Percentiles rank a stretch among this genome's conserved stretches.
Conservation (phyloP, 2,329 filamentous ascomycete species). For the Diaporthe velutina region DNA sequence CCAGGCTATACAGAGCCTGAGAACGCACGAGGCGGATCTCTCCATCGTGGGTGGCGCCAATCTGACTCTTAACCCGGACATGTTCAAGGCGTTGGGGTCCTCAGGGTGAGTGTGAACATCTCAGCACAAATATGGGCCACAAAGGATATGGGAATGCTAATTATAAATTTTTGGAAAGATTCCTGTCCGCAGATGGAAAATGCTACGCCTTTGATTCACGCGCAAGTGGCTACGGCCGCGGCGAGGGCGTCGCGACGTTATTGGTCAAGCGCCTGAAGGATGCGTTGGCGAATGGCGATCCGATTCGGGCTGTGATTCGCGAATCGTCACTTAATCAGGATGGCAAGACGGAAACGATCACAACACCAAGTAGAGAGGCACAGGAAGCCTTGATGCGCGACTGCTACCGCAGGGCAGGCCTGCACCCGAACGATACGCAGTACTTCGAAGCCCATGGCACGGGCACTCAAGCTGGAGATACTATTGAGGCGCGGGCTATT, state of each 20-base stretch:
- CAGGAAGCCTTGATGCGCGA: slow-evolving; percentile 52
- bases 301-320: slow-evolving; percentile 46
- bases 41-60: slow-evolving; percentile 44
- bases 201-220: slow-evolving; percentile 18
- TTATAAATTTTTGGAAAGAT: too few species aligned
- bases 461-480: slow-evolving; percentile 7
- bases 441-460: slow-evolving; percentile 32
- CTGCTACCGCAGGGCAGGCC: slow-evolving; percentile 48
- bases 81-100: not conserved
- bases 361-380: slow-evolving; percentile 49
- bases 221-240: slow-evolving; percentile 24
- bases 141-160: too few species aligned
- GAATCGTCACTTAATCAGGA: slow-evolving; percentile 57
- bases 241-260: not conserved
- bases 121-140: too few species aligned
- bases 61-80: slow-evolving; percentile 43
- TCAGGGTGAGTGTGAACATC: too few species aligned
- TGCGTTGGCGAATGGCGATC: not conserved
- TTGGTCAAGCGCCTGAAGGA: slow-evolving; percentile 16
- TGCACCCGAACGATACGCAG: slow-evolving; percentile 41
- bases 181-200: not conserved
- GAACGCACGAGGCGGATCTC: not conserved
- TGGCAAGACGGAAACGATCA: slow-evolving; percentile 57
- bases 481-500: not conserved
- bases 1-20: not conserved